Base-by-base conservation (phyloP, 2,329 filamentous ascomycete species). In the Iodosphaeria phyllophila region DNA sequence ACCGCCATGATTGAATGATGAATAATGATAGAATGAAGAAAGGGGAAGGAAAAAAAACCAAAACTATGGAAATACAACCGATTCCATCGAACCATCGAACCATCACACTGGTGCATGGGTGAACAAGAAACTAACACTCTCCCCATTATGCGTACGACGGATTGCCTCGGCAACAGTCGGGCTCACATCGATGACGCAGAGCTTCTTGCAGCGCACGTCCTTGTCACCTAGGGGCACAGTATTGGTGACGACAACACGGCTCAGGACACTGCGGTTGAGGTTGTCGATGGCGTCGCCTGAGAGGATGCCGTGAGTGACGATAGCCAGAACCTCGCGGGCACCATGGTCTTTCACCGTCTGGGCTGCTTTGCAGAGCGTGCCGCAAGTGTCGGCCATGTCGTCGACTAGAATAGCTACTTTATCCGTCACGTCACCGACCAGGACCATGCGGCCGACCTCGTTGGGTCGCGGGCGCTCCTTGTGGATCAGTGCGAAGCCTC, bases 311-410 rank as follows among this genome's bases (percentile, higher is more conserved):
- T 93, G 86, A 1, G 86, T 93, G 30, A 95, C 89, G 36, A 95
- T 91, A 13, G 89, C 89, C 33, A 92, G 80, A 18, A 92, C 83
- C 44, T 91, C 72, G 36, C 70, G 71, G 2, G 89, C 86, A 16
- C 82, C 80, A 42, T 93, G 75, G 39, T 80, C 65, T 48, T 86
- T 79, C 26, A 95, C 68, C 0, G 84, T 86, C 29, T 80, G 74
- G 10, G 86, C 89, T 3, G 84, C 89, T 56, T 95, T 95, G 48
- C 43, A 42, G 3, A 47, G 30, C 19, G 82, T 92, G 37, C 83
- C 83, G 48, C 84, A 93, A 4, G 86, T 93, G 46, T 95, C 86
- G 16, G 84, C 84, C 82, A 95, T 93, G 47, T 95, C 86, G 47
- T 95, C 86, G 23, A 98, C 86, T 24, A 98, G 72, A 43, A 98